phyloP scores from a whole-genome alignment of 805 yeast genomes.

The Cyberlindnera americana region DNA sequence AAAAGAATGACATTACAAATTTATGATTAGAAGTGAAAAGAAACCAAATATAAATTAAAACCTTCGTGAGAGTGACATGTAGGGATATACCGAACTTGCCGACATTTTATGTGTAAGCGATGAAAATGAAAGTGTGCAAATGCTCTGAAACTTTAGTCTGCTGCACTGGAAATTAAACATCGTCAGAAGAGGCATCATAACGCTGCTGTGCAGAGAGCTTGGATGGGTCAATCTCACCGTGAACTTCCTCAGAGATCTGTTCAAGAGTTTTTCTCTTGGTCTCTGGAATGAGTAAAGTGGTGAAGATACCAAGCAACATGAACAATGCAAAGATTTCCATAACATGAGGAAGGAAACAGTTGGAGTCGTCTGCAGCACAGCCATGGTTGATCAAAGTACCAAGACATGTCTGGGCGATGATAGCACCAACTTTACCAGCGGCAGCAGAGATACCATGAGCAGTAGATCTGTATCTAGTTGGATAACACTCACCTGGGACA shows the following conservation, averaged over 20 bases:
- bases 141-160: no score
- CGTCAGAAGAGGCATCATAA: constrained; percentile 20
- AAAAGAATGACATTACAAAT: no score
- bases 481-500: constrained; percentile 89
- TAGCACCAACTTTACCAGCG: constrained; percentile 88
- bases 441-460: constrained; percentile 97
- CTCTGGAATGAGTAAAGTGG: constrained; percentile 75
- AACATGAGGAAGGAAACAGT: constrained; percentile 87
- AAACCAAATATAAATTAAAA: background rate
- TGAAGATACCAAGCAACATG: constrained; percentile 75
- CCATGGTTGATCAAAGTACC: constrained; percentile 81
- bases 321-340: constrained; percentile 92
- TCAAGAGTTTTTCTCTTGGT: constrained; percentile 90
- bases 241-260: constrained; percentile 74
- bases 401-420: constrained; percentile 81
- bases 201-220: constrained; percentile 25
- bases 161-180: no score
- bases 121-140: no score
- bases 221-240: constrained; percentile 67
- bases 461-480: constrained; percentile 92
- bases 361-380: constrained; percentile 51
- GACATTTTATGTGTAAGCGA: background rate
- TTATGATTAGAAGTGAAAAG: no score
- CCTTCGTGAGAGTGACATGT: background rate
- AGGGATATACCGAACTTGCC: no score